Conservation (phyloP, 257 asterid species). For the Ballota nigra region DNA sequence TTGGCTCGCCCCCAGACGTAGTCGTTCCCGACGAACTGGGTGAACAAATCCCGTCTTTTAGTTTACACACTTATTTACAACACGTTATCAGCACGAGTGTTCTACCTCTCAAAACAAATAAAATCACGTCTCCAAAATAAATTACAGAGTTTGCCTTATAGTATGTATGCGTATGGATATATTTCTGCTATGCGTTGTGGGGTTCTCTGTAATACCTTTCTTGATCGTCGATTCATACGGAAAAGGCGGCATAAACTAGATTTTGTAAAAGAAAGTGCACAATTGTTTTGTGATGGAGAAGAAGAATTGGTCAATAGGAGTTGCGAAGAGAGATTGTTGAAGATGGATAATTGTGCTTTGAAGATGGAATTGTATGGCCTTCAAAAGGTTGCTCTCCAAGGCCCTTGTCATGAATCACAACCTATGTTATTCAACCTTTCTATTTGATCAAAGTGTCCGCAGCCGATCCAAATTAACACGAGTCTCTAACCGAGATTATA, state of each 20-base stretch:
- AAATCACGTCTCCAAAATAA: too few relatives aligned
- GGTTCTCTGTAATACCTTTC: slow-evolving; percentile 21
- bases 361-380: slow-evolving; percentile 51
- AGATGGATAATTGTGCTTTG: slow-evolving; percentile 10
- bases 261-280: not conserved
- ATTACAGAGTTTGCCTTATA: too few relatives aligned
- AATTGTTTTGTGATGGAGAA: not conserved
- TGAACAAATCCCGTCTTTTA: too few relatives aligned
- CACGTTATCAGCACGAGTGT: too few relatives aligned
- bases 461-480: too few relatives aligned
- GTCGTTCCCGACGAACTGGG: too few relatives aligned
- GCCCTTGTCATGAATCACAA: slow-evolving; percentile 51
- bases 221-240: slow-evolving; percentile 1
- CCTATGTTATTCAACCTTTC: slow-evolving; percentile 59
- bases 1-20: too few relatives aligned
- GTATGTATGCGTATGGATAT: slow-evolving; percentile 22
- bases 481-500: too few relatives aligned
- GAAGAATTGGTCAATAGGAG: not conserved
- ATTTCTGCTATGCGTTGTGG: slow-evolving; percentile 26
- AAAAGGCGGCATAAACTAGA: not conserved
- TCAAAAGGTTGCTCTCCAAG: slow-evolving; percentile 58
- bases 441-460: slow-evolving; percentile 66
- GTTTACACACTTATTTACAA: too few relatives aligned
- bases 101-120: too few relatives aligned
- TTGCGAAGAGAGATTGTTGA: too few relatives aligned